These are phyloP conservation scores for Fomitopsis betulina DNA, from an alignment of 1,284 basidiomycete genomes.

Conservation along the genomic window DNA sequence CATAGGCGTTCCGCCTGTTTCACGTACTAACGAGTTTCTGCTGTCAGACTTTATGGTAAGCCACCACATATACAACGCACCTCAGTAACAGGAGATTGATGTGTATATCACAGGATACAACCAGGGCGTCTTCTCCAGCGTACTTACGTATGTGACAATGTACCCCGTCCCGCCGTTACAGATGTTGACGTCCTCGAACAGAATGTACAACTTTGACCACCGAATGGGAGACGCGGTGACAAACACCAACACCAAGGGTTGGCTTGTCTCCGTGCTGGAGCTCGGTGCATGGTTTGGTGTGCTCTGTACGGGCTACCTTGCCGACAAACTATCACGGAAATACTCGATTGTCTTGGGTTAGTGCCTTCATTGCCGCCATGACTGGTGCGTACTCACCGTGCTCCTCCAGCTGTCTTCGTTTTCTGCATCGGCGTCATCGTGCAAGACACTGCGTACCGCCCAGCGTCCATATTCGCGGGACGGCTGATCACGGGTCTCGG, in stretches of 20 bases:
- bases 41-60: slow-evolving; percentile 17
- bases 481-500: slow-evolving; percentile 75
- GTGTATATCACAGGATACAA: slow-evolving; percentile 47
- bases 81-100: neutral
- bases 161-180: neutral
- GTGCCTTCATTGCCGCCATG: slow-evolving; percentile 7
- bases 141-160: slow-evolving; percentile 41
- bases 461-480: slow-evolving; percentile 65
- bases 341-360: slow-evolving; percentile 64
- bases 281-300: slow-evolving; percentile 72
- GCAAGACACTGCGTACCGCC: slow-evolving; percentile 50
- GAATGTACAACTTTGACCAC: slow-evolving; percentile 51
- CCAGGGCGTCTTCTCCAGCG: slow-evolving; percentile 74
- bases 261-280: slow-evolving; percentile 67
- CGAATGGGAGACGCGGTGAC: slow-evolving; percentile 53
- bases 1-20: neutral
- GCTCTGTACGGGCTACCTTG: slow-evolving; percentile 61
- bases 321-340: slow-evolving; percentile 69
- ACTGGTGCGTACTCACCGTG: slow-evolving; percentile 1
- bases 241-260: slow-evolving; percentile 53
- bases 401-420: slow-evolving; percentile 48
- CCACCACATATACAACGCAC: neutral
- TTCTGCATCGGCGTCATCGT: slow-evolving; percentile 70
- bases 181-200: slow-evolving; percentile 18
- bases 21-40: neutral